Evolutionary conservation across 345 rosid genomes (phyloP), one percentile per base, ranked within the genome.

Genomic region (Salix viminalis): DNA sequence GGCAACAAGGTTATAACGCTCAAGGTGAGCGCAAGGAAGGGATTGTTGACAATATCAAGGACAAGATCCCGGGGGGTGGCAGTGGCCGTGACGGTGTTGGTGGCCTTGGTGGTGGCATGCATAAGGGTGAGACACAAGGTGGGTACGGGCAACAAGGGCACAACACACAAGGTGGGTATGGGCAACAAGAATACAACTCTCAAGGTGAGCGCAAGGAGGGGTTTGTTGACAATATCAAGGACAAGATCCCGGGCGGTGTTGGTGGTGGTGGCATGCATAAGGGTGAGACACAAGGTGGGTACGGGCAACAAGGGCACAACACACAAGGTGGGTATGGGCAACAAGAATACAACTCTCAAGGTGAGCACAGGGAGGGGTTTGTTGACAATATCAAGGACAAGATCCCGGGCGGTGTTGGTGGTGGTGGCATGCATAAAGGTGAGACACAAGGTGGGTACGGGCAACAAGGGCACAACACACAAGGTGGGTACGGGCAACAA

Each of bases 321-420:
- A 32, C 34, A 32, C 34, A 32, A 32, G 34, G 34, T 32, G 34
- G 34, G 34, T 32, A 32, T 4, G 34, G 34, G 0, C 34, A 32
- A 32, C 4, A 32, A 32, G 34, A 4, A 4, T 32, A 32, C 34
- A 32, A 32, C 0, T 0, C 34, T 4, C 34, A 61, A 7, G 42
- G 42, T 39, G 42, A 84, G 5, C 71, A 83, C 75, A 88, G 88
- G 82, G 91, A 84, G 75, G 92, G 92, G 5, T 26, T 82, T 0
- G 4, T 84, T 19, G 88, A 85, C 52, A 84, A 86, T 85, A 37
- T 86, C 28, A 86, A 86, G 82, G 86, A 83, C 71, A 80, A 88
- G 85, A 79, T 89, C 84, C 88, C 77, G 13, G 90, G 92, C 0
- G 34, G 34, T 32, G 34, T 4, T 32, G 5, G 34, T 32, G 34